These are phyloP conservation scores for Torulaspora gathmanii DNA, from an alignment of 805 yeast genomes.

Conservation along the genomic window DNA sequence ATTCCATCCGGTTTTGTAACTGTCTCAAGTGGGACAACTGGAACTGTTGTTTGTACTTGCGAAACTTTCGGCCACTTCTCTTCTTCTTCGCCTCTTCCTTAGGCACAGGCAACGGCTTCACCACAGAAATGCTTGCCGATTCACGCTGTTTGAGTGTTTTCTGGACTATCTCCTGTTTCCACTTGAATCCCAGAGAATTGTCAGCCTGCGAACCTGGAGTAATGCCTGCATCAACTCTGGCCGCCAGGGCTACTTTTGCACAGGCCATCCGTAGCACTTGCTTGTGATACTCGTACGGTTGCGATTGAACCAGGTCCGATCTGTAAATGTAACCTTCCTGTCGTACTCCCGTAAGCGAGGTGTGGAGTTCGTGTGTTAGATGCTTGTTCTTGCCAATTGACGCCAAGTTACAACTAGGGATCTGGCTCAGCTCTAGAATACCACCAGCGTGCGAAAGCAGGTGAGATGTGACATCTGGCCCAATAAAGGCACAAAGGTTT, in stretches of 20 bases:
- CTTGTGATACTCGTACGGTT: constrained; percentile 53
- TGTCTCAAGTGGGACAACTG: constrained; percentile 75
- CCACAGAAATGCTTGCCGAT: constrained; percentile 70
- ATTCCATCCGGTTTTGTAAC: constrained; percentile 79
- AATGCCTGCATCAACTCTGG: constrained; percentile 66
- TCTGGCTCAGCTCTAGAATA: constrained; percentile 52
- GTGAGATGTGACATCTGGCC: constrained; percentile 68
- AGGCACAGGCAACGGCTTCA: constrained; percentile 70
- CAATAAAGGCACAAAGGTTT: constrained; percentile 67
- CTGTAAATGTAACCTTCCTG: constrained; percentile 68
- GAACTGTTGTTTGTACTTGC: constrained; percentile 77
- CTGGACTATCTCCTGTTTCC: constrained; percentile 53
- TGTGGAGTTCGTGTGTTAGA: constrained; percentile 35
- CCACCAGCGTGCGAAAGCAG: constrained; percentile 68
- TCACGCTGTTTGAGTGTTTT: constrained; percentile 67
- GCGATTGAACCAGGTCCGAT: constrained; percentile 52
- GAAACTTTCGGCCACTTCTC: constrained; percentile 77
- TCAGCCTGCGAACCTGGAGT: constrained; percentile 34
- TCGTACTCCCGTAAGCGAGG: constrained; percentile 42
- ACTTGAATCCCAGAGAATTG: constrained; percentile 54
- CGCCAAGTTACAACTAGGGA: constrained; percentile 82
- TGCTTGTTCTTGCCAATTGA: constrained; percentile 55
- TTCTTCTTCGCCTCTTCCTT: constrained; percentile 71
- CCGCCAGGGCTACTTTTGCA: constrained; percentile 75
- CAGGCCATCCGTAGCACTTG: constrained; percentile 75